Base-by-base conservation (phyloP, 352 stramenopile species). In the Phytophthora chlamydospora region DNA sequence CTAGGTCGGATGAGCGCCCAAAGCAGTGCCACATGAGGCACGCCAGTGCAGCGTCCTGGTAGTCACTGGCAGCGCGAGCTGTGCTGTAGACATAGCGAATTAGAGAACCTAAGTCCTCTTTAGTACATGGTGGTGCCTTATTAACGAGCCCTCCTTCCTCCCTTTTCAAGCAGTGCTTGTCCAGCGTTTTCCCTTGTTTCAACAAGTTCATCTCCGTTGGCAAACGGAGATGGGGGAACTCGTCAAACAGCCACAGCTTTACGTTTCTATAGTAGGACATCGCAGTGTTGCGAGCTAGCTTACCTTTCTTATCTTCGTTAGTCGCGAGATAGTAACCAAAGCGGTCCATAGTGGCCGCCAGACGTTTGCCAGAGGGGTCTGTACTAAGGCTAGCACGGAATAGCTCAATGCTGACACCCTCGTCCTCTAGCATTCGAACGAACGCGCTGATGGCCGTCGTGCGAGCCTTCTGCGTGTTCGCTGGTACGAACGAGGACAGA, bases 1-100 rank as follows among this genome's bases (percentile, higher is more conserved):
- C 43, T 1, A 75, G 33, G 13, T 77, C 54, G 0, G 62, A 78
- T 0, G 68, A 69, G 2, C 64, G 58, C 0, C 71, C 68, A n/a
- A 81, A 80, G 6, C 73, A 46, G 46, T 73, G 71, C 65, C 59
- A 75, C 58, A 77, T 32, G 1, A 84, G 17, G 3, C 62, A 67
- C 2, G 75, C 17, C 2, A 79, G 39, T 1, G 62, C 64, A 9
- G 62, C 48, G 39, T 81, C 61, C 39, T 79, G 55, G 50, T 75
- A 77, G 53, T 79, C 71, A 0, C 17, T 19, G 2, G 24, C 19
- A 7, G 19, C 13, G 2, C 19, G 51, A 24, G 39, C 39, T 5
- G 17, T 59, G 33, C 17, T 50, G 17, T 59, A 59, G n/a, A 50
- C 51, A 47, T 59, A 44, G 1, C 32, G 31, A 24, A 62, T 59